phyloP scores from a whole-genome alignment of 2,329 filamentous ascomycete species.

The Gaeumannomyces sp. region DNA sequence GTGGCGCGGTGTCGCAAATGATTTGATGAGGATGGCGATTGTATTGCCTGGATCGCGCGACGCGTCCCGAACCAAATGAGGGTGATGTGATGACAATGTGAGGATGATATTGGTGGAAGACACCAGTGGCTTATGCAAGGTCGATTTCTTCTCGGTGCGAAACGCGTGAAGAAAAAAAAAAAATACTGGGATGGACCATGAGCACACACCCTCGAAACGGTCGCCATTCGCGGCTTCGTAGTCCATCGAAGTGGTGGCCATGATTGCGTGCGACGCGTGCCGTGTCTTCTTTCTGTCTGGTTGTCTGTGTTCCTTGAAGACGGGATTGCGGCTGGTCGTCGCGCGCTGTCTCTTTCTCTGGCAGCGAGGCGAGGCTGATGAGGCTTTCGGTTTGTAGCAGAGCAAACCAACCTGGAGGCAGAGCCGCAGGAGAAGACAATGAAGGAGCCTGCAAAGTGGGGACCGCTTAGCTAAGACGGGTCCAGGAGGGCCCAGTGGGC shows the following conservation, averaged over 20 bases:
- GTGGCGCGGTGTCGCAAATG: neutral
- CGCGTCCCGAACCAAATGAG: slow-evolving; percentile 9
- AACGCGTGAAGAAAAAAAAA: neutral
- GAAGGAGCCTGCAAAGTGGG: too few relatives aligned
- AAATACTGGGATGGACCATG: neutral
- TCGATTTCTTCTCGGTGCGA: neutral
- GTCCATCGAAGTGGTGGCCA: slow-evolving; percentile 63
- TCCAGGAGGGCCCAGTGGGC: too few relatives aligned
- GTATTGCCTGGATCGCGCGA: slow-evolving; percentile 3
- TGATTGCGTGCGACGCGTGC: slow-evolving; percentile 21
- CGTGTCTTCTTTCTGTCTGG: too few relatives aligned
- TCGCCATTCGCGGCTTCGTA: slow-evolving; percentile 63
- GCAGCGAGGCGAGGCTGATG: too few relatives aligned
- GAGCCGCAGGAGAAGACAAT: too few relatives aligned
- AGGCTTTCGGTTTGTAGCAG: too few relatives aligned
- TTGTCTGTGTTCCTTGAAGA: too few relatives aligned
- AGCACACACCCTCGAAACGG: slow-evolving; percentile 55
- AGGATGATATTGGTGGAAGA: neutral
- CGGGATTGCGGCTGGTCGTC: too few relatives aligned
- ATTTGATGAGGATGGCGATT: neutral
- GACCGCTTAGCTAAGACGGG: too few relatives aligned
- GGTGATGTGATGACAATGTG: slow-evolving; percentile 11
- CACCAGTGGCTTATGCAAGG: neutral
- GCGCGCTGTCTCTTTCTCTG: too few relatives aligned
- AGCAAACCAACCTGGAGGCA: too few relatives aligned